Percentiles rank a stretch among this genome's conserved stretches.
Conservation (phyloP, 768 basidiomycete species). For the Glaciozyma martinii region DNA sequence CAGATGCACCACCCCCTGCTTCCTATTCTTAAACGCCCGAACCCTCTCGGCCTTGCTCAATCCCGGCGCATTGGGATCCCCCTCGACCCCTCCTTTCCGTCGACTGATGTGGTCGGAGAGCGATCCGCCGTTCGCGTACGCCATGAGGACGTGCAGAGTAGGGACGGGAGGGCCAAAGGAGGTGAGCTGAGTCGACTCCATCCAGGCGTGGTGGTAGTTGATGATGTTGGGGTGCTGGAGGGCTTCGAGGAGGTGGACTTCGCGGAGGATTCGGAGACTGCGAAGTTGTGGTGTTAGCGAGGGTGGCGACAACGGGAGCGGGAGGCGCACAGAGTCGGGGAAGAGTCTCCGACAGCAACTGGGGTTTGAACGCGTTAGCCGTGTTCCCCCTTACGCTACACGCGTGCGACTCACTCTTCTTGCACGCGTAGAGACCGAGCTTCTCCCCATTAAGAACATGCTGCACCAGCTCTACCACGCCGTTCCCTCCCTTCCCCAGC, state of each 20-base stretch:
- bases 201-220: conserved; percentile 42
- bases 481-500: conserved; percentile 22
- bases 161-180: conserved; percentile 40
- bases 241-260: conserved; percentile 40
- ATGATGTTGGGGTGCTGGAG: conserved; percentile 43
- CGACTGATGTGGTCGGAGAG: conserved; percentile 29
- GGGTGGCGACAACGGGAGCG: too few species aligned
- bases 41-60: not conserved
- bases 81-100: not conserved
- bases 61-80: not conserved
- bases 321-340: conserved; percentile 33
- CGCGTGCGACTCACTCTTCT: conserved; percentile 16
- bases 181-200: conserved; percentile 2
- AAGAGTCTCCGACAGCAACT: conserved; percentile 40
- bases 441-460: conserved; percentile 28
- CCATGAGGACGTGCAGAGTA: conserved; percentile 43
- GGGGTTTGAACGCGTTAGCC: not conserved
- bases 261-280: conserved; percentile 31
- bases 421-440: conserved; percentile 28
- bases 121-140: conserved; percentile 42
- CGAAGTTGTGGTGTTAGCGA: not conserved
- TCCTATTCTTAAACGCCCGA: not conserved
- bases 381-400: not conserved
- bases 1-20: conserved; percentile 35
- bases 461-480: conserved; percentile 19